Conservation (phyloP, 192 early-diverging fungal species). For the Entomortierella lignicola region DNA sequence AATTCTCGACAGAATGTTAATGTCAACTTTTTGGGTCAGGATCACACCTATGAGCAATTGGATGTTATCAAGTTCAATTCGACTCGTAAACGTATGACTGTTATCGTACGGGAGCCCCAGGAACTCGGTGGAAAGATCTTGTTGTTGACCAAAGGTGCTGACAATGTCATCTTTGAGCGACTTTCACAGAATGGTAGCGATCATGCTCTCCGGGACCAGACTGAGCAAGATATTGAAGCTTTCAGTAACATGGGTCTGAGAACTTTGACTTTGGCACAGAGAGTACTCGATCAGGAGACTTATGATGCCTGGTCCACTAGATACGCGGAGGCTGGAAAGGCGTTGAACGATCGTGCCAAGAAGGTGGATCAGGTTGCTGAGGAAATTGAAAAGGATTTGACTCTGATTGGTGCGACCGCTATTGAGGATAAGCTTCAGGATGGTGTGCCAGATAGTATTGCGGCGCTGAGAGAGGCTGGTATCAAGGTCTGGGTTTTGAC, state of each 20-base stretch:
- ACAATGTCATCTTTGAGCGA: slow-evolving; percentile 94
- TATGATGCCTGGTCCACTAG: slow-evolving; percentile 81
- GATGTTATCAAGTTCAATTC: slow-evolving; percentile 96
- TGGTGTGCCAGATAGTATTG: slow-evolving; percentile 93
- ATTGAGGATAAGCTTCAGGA: slow-evolving; percentile 99
- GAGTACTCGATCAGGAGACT: slow-evolving; percentile 73
- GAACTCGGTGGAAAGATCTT: slow-evolving; percentile 86
- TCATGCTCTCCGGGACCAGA: slow-evolving; percentile 61
- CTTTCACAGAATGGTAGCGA: slow-evolving; percentile 61
- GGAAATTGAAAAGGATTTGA: slow-evolving; percentile 84
- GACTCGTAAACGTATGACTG: slow-evolving; percentile 95
- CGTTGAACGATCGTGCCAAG: slow-evolving; percentile 78
- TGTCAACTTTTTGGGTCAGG: slow-evolving; percentile 77
- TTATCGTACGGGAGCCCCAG: slow-evolving; percentile 80
- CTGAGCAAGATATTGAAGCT: slow-evolving; percentile 73
- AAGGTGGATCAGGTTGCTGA: slow-evolving; percentile 78
- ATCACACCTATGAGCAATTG: slow-evolving; percentile 79
- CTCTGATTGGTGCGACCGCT: slow-evolving; percentile 91
- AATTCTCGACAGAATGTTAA: slow-evolving; percentile 61
- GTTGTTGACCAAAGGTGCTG: slow-evolving; percentile 94
- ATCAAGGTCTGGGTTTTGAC: slow-evolving; percentile 99
- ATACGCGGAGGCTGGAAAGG: slow-evolving; percentile 78
- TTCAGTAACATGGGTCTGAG: slow-evolving; percentile 91
- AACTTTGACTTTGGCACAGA: slow-evolving; percentile 89
- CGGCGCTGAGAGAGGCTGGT: slow-evolving; percentile 81